Conservation (phyloP, 106 monocot genomes). For the Iris macrosiphon region DNA sequence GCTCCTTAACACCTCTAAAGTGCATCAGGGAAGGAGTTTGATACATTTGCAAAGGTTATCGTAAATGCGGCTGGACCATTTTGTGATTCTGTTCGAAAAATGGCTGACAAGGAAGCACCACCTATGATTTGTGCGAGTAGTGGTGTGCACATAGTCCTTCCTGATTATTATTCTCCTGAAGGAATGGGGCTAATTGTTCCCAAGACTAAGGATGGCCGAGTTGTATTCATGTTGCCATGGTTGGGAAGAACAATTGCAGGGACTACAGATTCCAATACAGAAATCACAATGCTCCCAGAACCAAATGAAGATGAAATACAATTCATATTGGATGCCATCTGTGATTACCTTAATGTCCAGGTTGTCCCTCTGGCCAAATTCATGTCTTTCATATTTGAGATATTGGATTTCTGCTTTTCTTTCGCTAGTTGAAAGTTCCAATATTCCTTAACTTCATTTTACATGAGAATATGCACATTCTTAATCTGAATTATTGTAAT, state of each 20-base stretch:
- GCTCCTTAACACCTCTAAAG: conserved; percentile 17
- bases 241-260: conserved; percentile 94
- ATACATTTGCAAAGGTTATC: conserved; percentile 81
- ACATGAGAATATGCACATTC: background rate
- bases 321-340: conserved; percentile 92
- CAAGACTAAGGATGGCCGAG: conserved; percentile 97
- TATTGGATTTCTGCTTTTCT: background rate
- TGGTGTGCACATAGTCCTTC: conserved; percentile 96
- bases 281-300: conserved; percentile 90
- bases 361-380: conserved; percentile 13
- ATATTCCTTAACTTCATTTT: background rate
- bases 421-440: background rate
- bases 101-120: conserved; percentile 69
- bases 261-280: conserved; percentile 89
- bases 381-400: background rate
- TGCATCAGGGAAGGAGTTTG: conserved; percentile 78
- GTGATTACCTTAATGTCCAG: conserved; percentile 93
- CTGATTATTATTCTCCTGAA: conserved; percentile 98
- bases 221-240: conserved; percentile 98
- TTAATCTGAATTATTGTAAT: background rate
- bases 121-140: conserved; percentile 90
- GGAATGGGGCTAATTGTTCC: conserved; percentile 99
- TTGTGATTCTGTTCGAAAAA: conserved; percentile 81
- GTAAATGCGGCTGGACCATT: conserved; percentile 98
- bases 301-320: conserved; percentile 99